These are phyloP conservation scores for Erigeron philadelphicus DNA, from an alignment of 140 eudicot genomes.

Conservation along the genomic window DNA sequence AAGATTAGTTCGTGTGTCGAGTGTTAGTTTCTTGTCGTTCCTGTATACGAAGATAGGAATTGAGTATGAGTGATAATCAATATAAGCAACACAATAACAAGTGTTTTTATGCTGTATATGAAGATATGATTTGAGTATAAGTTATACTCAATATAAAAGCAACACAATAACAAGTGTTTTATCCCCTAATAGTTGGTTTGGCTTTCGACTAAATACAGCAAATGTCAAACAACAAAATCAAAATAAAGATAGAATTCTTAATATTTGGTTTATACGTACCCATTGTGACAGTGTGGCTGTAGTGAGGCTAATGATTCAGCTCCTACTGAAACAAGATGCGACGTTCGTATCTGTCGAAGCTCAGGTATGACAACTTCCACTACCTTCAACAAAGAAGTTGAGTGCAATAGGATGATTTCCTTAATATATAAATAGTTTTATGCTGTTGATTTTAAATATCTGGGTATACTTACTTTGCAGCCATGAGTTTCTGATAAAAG, in stretches of 20 bases:
- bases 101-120: no score
- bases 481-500: slow-evolving; percentile 52
- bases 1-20: slow-evolving; percentile 55
- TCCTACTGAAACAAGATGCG: slow-evolving; percentile 76
- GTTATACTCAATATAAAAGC: background rate
- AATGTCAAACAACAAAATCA: no score
- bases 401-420: background rate
- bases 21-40: slow-evolving; percentile 46
- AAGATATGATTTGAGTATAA: no score
- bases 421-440: background rate
- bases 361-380: slow-evolving; percentile 74
- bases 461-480: slow-evolving; percentile 46
- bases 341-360: slow-evolving; percentile 56
- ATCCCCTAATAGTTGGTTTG: background rate
- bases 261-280: background rate
- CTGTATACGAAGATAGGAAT: slow-evolving; percentile 25
- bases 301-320: slow-evolving; percentile 49
- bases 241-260: background rate
- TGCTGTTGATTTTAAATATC: background rate
- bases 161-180: background rate
- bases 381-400: slow-evolving; percentile 31
- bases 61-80: background rate
- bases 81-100: background rate
- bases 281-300: slow-evolving; percentile 43
- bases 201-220: background rate